Conservation (phyloP, 805 yeast genomes). For the Ascoidea asiatica region DNA sequence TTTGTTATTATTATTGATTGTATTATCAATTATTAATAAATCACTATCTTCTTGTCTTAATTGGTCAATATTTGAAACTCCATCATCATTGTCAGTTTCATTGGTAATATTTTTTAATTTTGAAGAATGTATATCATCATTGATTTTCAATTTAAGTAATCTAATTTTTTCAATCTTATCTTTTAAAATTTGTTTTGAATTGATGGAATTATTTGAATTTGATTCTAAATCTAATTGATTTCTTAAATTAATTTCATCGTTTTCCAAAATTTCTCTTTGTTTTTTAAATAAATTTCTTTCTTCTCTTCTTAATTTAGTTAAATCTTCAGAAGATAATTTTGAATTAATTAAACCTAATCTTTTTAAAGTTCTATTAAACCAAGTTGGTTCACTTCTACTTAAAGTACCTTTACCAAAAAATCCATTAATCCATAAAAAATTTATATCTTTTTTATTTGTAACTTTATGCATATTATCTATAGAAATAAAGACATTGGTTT, state of each 20-base stretch:
- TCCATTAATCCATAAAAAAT: constrained; percentile 68
- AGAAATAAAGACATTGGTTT: constrained; percentile 18
- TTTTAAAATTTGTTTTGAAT: constrained; percentile 18
- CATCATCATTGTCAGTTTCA: no score
- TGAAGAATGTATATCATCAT: not conserved
- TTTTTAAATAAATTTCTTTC: constrained; percentile 63
- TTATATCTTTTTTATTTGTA: constrained; percentile 14
- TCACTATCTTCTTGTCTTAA: constrained; percentile 24
- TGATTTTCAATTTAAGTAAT: no score
- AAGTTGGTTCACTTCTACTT: constrained; percentile 87
- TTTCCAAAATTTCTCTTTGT: constrained; percentile 50
- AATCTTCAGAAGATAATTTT: constrained; percentile 49
- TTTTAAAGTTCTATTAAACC: constrained; percentile 56
- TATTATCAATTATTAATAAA: no score
- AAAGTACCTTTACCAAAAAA: constrained; percentile 89
- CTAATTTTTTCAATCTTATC: constrained; percentile 1
- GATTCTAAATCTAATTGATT: constrained; percentile 12
- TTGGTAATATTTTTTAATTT: not conserved
- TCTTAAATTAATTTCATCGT: constrained; percentile 26
- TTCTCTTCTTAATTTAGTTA: constrained; percentile 58
- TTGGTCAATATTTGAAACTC: no score
- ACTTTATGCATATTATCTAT: constrained; percentile 24
- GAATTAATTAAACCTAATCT: constrained; percentile 30
- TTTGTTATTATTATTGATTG: no score
- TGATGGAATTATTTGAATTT: constrained; percentile 2